A percentile compares a stretch with the other conserved stretches of the same genome.
phyloP scores from a whole-genome alignment of 78 protist genomes.

The Corallochytrium limacisporum region DNA sequence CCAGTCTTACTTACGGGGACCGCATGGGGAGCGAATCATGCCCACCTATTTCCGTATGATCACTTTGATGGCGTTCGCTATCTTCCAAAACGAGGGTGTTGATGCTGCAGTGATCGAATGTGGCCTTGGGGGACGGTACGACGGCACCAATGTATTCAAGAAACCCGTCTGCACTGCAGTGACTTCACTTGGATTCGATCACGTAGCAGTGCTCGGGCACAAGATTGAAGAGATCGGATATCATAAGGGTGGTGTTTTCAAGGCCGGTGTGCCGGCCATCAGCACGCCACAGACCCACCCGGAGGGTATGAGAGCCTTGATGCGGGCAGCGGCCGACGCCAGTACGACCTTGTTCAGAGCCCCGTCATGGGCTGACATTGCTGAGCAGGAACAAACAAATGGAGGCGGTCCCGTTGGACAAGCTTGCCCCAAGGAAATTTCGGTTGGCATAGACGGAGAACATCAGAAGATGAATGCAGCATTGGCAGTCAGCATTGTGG shows the following conservation, averaged over 20 bases:
- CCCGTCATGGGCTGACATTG: too few species aligned
- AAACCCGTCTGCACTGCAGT: neutral
- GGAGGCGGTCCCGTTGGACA: too few species aligned
- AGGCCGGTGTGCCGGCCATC: slow-evolving; percentile 4
- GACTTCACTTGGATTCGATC: slow-evolving; percentile 39
- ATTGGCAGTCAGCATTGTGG: too few species aligned
- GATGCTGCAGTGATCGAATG: slow-evolving; percentile 17
- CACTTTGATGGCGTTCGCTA: slow-evolving; percentile 20
- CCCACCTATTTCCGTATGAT: slow-evolving; percentile 45
- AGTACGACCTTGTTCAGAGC: too few species aligned
- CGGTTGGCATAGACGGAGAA: too few species aligned
- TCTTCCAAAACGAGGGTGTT: slow-evolving; percentile 2
- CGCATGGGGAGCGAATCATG: neutral
- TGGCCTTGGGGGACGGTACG: slow-evolving; percentile 36
- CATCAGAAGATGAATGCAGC: too few species aligned
- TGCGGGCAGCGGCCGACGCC: too few species aligned
- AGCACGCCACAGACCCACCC: neutral
- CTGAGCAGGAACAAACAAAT: too few species aligned
- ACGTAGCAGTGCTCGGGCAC: slow-evolving; percentile 38
- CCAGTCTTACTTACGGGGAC: too few species aligned
- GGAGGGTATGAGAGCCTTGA: too few species aligned
- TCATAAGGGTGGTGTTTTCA: slow-evolving; percentile 56
- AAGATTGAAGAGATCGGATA: slow-evolving; percentile 31
- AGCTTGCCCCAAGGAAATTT: too few species aligned
- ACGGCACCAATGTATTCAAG: slow-evolving; percentile 17